A percentile compares a stretch with the other conserved stretches of the same genome.
phyloP scores from a whole-genome alignment of 1,139 yeast species.

The Candida buenavistaensis region DNA sequence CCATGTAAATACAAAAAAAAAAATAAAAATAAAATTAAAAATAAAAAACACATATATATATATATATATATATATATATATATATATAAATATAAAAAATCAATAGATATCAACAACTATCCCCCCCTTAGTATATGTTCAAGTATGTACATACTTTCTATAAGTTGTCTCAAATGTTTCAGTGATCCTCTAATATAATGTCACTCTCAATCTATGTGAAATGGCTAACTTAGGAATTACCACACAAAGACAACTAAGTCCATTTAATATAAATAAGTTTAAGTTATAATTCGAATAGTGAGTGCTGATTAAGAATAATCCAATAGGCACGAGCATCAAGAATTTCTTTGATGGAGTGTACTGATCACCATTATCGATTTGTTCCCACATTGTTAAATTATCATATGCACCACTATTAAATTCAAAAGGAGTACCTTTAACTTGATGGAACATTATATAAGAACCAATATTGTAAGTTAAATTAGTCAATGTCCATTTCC shows the following conservation, averaged over 20 bases:
- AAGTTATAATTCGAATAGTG: conserved; percentile 89
- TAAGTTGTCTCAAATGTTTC: no score
- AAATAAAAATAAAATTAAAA: no score
- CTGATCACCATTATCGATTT: conserved; percentile 94
- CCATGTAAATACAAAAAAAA: no score
- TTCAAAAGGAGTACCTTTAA: conserved; percentile 96
- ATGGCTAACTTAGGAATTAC: conserved; percentile 90
- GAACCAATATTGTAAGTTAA: conserved; percentile 88
- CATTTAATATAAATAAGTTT: conserved; percentile 74
- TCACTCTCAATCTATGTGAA: conserved; percentile 74
- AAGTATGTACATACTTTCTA: no score
- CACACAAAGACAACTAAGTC: conserved; percentile 73
- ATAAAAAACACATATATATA: no score
- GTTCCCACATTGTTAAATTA: conserved; percentile 98
- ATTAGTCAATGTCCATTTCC: conserved; percentile 94
- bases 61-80: no score
- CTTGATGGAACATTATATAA: conserved; percentile 93
- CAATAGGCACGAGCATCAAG: conserved; percentile 86
- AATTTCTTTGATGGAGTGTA: conserved; percentile 96
- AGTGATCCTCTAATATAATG: conserved; percentile 33
- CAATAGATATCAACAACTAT: no score
- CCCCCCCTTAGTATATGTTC: no score
- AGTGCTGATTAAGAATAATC: conserved; percentile 80
- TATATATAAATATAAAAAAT: no score
- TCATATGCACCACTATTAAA: conserved; percentile 97